Conservation (phyloP, 1,284 basidiomycete species). For the Marasmius fiardii region DNA sequence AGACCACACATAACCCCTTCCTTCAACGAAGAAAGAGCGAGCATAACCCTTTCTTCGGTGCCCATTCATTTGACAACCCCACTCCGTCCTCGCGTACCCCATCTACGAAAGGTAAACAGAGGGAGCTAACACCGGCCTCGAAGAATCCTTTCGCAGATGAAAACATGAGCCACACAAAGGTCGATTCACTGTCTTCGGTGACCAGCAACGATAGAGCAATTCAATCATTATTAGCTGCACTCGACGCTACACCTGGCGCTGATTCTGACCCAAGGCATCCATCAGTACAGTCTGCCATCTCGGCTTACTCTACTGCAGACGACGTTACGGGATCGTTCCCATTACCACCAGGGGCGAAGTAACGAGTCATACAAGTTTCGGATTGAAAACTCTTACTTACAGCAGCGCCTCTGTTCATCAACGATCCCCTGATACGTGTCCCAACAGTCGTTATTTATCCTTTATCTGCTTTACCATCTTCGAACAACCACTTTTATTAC, state of each 20-base stretch:
- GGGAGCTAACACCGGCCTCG: slow-evolving; percentile 31
- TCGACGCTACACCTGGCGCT: slow-evolving; percentile 37
- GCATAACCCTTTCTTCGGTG: slow-evolving; percentile 69
- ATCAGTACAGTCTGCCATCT: slow-evolving; percentile 41
- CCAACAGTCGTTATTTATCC: neutral
- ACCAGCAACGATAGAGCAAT: slow-evolving; percentile 47
- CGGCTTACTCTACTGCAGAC: slow-evolving; percentile 32
- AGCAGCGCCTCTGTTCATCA: neutral
- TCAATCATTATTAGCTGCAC: slow-evolving; percentile 59
- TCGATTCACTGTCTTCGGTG: slow-evolving; percentile 29
- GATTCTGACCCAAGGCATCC: slow-evolving; percentile 41
- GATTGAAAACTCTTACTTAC: neutral
- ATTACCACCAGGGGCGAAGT: slow-evolving; percentile 23
- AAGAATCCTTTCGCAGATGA: slow-evolving; percentile 18
- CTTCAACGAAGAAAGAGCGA: slow-evolving; percentile 33
- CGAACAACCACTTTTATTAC: neutral
- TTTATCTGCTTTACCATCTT: neutral
- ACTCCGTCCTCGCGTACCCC: slow-evolving; percentile 15
- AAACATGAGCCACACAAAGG: slow-evolving; percentile 17
- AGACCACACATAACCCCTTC: slow-evolving; percentile 36
- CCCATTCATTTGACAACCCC: slow-evolving; percentile 19
- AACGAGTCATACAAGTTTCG: neutral
- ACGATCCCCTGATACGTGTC: neutral
- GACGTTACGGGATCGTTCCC: slow-evolving; percentile 33
- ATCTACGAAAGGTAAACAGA: slow-evolving; percentile 22